Base-by-base conservation (phyloP, 495 filamentous ascomycete genomes). In the Annulohypoxylon maeteangense region DNA sequence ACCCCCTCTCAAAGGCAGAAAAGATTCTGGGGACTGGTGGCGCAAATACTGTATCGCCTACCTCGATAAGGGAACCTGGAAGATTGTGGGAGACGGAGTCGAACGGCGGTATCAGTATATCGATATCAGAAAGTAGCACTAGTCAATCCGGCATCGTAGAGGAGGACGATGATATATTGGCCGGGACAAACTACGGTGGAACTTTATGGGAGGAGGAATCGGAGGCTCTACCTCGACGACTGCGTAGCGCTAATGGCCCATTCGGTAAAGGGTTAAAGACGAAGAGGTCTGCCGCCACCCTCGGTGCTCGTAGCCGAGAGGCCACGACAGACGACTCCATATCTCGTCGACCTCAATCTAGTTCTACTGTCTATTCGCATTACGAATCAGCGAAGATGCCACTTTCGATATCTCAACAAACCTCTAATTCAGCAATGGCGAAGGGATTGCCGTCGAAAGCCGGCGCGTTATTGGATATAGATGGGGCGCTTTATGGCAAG, bases 321-420 rank as follows among this genome's bases (percentile, higher is more conserved):
- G 38, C 60, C 32, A 76, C 60, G 53, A 80, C 78, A 16, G 80
- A 82, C 48, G 72, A 74, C 7, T 79, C 81, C 25, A 83, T 74
- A 62, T 70, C 80, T 60, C 80, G 80, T 10, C 76, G 81, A 29
- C 81, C 80, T 1, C 77, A 80, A 65, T 87, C 85, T 12, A 82
- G 78, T 55, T 88, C 86, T 4, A 88, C 85, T 36, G 75, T 84
- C 65, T 78, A 77, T 54, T 85, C 84, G 0, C 82, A 82, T 67
- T 87, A 87, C 69, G 86, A 88, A 72, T 80, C 84, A 56, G 64
- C 79, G 18, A 85, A 83, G 54, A 76, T 82, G 29, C 85, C 85
- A 31, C 78, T 86, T 3, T 75, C 84, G 11, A 84, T 86, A 67
- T 87, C 85, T 6, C 84, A 86, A 62, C 86, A 88, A 68, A 87